Conservation (phyloP, 2,329 filamentous ascomycete species). For the Beauveria brongniartii region DNA sequence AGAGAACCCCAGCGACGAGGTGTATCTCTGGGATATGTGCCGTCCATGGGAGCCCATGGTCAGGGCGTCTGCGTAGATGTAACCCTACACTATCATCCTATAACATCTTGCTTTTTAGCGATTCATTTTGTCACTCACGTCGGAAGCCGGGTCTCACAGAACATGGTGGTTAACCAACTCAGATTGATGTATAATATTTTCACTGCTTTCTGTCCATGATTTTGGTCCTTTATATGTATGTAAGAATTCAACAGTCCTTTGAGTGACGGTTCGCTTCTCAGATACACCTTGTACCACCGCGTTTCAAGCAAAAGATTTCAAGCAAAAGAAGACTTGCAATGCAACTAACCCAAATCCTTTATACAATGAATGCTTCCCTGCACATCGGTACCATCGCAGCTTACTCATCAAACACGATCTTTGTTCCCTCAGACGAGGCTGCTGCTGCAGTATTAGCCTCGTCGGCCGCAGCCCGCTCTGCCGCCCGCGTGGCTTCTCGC, state of each 20-base stretch:
- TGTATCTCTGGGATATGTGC: constrained; percentile 34
- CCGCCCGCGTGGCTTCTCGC: constrained; percentile 11
- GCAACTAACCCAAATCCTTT: not conserved
- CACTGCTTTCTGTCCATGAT: not conserved
- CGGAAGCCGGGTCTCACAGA: not conserved
- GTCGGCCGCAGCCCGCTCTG: not conserved
- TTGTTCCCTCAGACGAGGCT: not conserved
- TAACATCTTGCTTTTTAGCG: not conserved
- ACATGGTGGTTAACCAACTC: not conserved
- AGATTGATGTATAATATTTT: constrained; percentile 7
- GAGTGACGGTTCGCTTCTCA: constrained; percentile 1
- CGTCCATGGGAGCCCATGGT: constrained; percentile 36
- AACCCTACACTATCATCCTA: not conserved
- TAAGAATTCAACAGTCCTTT: not conserved
- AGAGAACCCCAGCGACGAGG: constrained; percentile 25
- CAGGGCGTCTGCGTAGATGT: constrained; percentile 26
- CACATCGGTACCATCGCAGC: not conserved
- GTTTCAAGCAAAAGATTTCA: not conserved
- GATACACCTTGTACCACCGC: not conserved
- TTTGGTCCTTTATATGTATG: not conserved
- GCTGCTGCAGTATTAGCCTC: not conserved
- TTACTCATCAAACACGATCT: constrained; percentile 11
- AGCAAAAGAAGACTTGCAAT: not conserved
- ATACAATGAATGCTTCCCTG: constrained; percentile 8
- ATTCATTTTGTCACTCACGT: constrained; percentile 6